phyloP scores from a whole-genome alignment of 148 eudicot genomes.

The Dysphania ambrosioides region DNA sequence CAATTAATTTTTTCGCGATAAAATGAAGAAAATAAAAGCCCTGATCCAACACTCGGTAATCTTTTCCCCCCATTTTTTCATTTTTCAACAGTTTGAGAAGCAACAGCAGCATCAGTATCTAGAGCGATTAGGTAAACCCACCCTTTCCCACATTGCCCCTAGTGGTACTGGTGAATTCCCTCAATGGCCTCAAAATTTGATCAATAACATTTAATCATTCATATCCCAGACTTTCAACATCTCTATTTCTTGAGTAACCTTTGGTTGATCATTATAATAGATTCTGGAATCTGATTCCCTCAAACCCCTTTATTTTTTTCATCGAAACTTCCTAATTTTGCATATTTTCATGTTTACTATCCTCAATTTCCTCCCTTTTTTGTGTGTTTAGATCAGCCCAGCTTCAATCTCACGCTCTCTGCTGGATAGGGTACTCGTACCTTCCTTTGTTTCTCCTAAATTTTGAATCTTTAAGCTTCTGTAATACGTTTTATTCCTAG shows the following conservation, averaged over 20 bases:
- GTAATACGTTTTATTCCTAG: not conserved
- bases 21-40: too few relatives aligned
- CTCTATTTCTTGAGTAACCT: not conserved
- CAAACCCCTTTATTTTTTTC: not conserved
- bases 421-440: slow-evolving; percentile 23
- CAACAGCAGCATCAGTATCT: not conserved
- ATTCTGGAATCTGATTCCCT: slow-evolving; percentile 22
- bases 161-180: too few relatives aligned
- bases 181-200: not conserved
- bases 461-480: not conserved
- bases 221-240: not conserved
- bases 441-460: not conserved
- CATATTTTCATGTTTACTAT: not conserved
- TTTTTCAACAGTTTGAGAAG: not conserved
- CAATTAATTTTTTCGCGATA: too few relatives aligned
- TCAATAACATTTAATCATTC: not conserved
- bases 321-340: slow-evolving; percentile 7
- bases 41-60: too few relatives aligned
- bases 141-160: too few relatives aligned
- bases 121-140: slow-evolving; percentile 8
- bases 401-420: slow-evolving; percentile 18
- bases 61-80: not conserved
- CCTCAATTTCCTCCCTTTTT: slow-evolving; percentile 1
- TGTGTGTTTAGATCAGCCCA: not conserved
- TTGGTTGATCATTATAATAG: slow-evolving; percentile 13